phyloP scores from a whole-genome alignment of 345 rosid genomes.

The Ceriops decandra region DNA sequence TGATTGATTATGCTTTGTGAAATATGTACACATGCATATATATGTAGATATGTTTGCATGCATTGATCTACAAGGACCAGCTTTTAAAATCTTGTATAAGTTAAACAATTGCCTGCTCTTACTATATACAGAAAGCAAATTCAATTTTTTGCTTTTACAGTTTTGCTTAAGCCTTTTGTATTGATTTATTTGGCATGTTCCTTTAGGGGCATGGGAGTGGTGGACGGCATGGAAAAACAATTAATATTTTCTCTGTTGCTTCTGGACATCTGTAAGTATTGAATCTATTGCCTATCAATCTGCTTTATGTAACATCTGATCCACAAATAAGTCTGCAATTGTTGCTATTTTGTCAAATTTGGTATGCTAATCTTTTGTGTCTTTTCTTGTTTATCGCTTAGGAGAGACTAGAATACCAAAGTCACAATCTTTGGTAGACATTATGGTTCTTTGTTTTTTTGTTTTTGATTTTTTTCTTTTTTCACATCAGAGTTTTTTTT shows the following conservation, averaged over 20 bases:
- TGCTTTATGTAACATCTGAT: not conserved
- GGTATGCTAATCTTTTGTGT: no score
- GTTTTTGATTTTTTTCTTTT: no score
- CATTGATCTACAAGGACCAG: not conserved
- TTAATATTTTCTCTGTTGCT: constrained; percentile 91
- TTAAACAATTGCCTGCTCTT: not conserved
- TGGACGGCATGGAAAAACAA: constrained; percentile 71
- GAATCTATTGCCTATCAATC: not conserved
- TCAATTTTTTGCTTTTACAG: not conserved
- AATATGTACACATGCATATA: no score
- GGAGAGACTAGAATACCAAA: no score
- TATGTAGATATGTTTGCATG: no score
- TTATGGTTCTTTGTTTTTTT: no score
- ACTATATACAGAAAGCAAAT: not conserved
- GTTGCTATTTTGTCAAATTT: not conserved
- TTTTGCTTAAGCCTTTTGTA: not conserved
- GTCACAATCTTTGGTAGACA: no score
- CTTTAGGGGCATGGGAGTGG: constrained; percentile 59
- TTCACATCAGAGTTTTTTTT: no score
- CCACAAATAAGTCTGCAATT: not conserved
- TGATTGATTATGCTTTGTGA: no score
- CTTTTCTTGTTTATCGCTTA: no score
- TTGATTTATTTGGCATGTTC: constrained; percentile 14
- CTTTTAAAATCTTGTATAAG: not conserved
- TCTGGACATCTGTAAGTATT: constrained; percentile 95